Conservation (phyloP, 257 asterid genomes). For the Paulownia fortunei region DNA sequence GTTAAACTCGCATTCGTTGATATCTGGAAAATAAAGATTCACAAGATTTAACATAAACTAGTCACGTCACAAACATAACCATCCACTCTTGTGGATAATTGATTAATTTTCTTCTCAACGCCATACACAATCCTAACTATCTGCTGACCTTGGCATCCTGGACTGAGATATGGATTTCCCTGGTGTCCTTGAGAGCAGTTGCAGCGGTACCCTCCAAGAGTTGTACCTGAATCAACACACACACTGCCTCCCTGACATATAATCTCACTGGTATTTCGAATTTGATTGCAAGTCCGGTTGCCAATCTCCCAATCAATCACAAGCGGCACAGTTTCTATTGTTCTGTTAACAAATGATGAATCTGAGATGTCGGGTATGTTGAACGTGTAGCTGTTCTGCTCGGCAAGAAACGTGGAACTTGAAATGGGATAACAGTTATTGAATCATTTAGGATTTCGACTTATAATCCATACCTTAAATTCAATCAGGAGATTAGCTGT, state of each 20-base stretch:
- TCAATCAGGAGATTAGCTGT: no score
- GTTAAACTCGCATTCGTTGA: conserved; percentile 35
- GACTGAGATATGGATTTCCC: conserved; percentile 47
- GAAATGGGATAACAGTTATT: no score
- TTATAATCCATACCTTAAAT: no score
- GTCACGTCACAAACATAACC: neutral
- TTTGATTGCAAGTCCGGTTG: conserved; percentile 17
- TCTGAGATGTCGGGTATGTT: conserved; percentile 27
- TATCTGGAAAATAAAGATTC: conserved; percentile 29
- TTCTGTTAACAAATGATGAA: neutral
- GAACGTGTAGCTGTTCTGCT: conserved; percentile 32
- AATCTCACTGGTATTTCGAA: neutral
- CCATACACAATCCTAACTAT: neutral
- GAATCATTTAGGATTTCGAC: no score
- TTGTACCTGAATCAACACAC: conserved; percentile 41
- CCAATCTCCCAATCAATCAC: conserved; percentile 45
- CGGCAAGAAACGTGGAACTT: conserved; percentile 44
- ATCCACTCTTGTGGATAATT: neutral
- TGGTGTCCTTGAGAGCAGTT: conserved; percentile 40
- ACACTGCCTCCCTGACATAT: conserved; percentile 32
- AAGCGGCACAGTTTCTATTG: conserved; percentile 30
- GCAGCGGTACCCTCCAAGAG: conserved; percentile 46
- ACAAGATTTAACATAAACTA: neutral
- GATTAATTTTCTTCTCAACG: neutral
- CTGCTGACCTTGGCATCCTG: conserved; percentile 49